phyloP scores from a whole-genome alignment of 2,329 filamentous ascomycete species.

The Epichloe gansuensis region DNA sequence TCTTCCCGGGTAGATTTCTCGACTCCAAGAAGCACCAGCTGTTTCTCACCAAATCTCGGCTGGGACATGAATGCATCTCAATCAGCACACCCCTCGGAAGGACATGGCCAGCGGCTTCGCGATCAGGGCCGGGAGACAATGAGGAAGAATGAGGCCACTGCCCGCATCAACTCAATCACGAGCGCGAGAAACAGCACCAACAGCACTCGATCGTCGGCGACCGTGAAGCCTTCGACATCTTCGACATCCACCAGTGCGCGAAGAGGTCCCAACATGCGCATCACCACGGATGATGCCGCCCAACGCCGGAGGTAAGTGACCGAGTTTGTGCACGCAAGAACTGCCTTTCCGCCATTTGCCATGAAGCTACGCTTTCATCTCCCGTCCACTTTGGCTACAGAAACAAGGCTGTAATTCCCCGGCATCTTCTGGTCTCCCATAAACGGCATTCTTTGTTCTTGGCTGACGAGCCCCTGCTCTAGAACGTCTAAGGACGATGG shows the following conservation, averaged over 20 bases:
- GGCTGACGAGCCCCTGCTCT: slow-evolving; percentile 2
- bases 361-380: background rate
- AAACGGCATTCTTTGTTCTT: background rate
- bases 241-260: slow-evolving; percentile 16
- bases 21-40: background rate
- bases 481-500: slow-evolving; percentile 24
- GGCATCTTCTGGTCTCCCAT: background rate
- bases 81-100: slow-evolving; percentile 10
- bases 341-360: background rate
- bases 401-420: background rate
- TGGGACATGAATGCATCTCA: slow-evolving; percentile 21
- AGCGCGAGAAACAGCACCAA: slow-evolving; percentile 42
- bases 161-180: slow-evolving; percentile 41
- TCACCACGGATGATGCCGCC: slow-evolving; percentile 30
- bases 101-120: slow-evolving; percentile 20
- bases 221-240: slow-evolving; percentile 38
- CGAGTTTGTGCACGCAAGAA: background rate
- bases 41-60: slow-evolving; percentile 7
- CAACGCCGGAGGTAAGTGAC: slow-evolving; percentile 25
- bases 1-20: background rate
- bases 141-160: slow-evolving; percentile 52
- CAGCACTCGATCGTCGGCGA: slow-evolving; percentile 55
- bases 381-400: background rate
- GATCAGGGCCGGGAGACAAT: slow-evolving; percentile 38
- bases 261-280: slow-evolving; percentile 15